Evolutionary conservation across 2,329 filamentous ascomycete species (phyloP).

Genomic region (Neopestalotiopsis clavispora): DNA sequence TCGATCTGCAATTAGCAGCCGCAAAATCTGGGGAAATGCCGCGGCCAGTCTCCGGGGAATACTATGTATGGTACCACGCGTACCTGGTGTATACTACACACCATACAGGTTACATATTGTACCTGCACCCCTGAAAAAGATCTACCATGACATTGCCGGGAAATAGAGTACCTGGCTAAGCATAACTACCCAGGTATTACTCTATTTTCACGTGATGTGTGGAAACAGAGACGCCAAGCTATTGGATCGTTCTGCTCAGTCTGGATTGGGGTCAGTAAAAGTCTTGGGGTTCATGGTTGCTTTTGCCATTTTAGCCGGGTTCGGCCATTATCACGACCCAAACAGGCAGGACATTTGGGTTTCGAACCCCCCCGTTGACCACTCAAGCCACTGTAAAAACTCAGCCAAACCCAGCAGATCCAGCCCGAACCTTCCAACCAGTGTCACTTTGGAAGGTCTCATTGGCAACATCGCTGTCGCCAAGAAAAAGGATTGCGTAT

Average conservation of each 20-base stretch:
- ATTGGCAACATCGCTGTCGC: not conserved
- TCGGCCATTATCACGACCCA: not conserved
- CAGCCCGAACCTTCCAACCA: not conserved
- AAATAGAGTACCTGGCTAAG: not conserved
- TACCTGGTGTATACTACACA: too few relatives aligned
- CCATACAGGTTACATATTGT: not conserved
- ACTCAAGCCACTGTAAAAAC: too few relatives aligned
- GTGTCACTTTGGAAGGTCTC: constrained; percentile 10
- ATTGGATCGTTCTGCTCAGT: not conserved
- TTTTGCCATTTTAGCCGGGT: constrained; percentile 10
- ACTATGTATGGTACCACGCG: too few relatives aligned
- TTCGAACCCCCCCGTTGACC: not conserved
- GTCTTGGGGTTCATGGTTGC: not conserved
- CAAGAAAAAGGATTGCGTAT: constrained; percentile 10
- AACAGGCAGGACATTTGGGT: constrained; percentile 3
- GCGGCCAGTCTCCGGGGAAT: not conserved
- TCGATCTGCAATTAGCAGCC: not conserved
- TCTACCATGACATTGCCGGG: constrained; percentile 1
- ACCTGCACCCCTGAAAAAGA: not conserved
- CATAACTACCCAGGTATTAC: constrained; percentile 1
- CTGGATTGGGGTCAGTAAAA: not conserved
- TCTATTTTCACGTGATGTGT: not conserved
- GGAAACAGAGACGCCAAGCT: not conserved
- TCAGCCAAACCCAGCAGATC: too few relatives aligned
- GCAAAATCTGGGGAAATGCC: constrained; percentile 1